Conservation (phyloP, 2,329 filamentous ascomycete genomes). For the Xylaria sp. region DNA sequence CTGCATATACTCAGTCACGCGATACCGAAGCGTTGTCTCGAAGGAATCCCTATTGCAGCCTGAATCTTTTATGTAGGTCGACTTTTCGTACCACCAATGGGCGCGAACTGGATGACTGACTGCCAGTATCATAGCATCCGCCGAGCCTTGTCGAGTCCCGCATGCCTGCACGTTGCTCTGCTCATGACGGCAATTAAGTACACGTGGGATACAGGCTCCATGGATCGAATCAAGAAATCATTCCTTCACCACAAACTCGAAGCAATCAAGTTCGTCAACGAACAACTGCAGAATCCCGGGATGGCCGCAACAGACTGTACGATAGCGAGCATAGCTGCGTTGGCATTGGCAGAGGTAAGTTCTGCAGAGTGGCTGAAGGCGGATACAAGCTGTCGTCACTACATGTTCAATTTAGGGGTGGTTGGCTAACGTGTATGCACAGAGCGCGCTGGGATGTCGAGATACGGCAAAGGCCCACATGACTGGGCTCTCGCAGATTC, state of each 20-base stretch:
- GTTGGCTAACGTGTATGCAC: slow-evolving; percentile 29
- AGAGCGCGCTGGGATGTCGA: slow-evolving; percentile 42
- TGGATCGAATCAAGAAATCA: slow-evolving; percentile 42
- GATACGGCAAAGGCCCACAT: slow-evolving; percentile 43
- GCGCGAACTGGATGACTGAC: slow-evolving; percentile 16
- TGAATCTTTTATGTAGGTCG: slow-evolving; percentile 38
- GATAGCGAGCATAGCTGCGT: slow-evolving; percentile 41
- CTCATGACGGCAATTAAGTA: slow-evolving; percentile 43
- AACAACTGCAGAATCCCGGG: slow-evolving; percentile 40
- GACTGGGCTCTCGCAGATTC: slow-evolving; percentile 39
- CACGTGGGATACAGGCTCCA: slow-evolving; percentile 45
- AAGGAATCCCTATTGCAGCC: slow-evolving; percentile 34
- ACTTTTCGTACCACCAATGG: neutral
- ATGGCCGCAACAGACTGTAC: slow-evolving; percentile 39
- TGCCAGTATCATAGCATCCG: slow-evolving; percentile 32
- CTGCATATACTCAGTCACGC: slow-evolving; percentile 34
- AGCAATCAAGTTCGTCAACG: slow-evolving; percentile 44
- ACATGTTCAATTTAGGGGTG: neutral
- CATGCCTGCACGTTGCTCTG: slow-evolving; percentile 41
- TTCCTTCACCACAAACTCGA: slow-evolving; percentile 44
- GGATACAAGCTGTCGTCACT: neutral
- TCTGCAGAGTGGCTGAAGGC: neutral
- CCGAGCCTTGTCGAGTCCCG: slow-evolving; percentile 42
- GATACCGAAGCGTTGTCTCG: slow-evolving; percentile 41
- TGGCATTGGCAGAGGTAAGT: slow-evolving; percentile 43